Evolutionary conservation across 202 grass and related monocot genomes (phyloP), one percentile per base, ranked within the genome.

Genomic region (Schoenoplectus triqueter): DNA sequence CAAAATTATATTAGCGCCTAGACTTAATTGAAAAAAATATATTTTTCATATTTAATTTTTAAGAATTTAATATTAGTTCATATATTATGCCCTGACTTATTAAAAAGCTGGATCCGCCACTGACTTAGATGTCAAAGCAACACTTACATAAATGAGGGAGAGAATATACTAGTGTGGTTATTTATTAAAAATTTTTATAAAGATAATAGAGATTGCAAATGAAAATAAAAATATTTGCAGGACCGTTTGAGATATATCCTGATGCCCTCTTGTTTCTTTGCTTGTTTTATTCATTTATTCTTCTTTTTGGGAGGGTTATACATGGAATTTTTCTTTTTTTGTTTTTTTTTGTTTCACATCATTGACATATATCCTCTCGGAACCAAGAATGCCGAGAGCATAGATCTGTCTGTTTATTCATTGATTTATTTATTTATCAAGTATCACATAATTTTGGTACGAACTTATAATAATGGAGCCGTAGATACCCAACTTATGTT

Each of bases 401-500:
- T 75, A 52, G 18, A 22, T 74, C 17, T 52, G 18, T 74, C 7
- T 51, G 7, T 49, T 8, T 73, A 54, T 54, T 54, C 1, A 31
- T 31, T 31, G 10, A 42, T 42, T 42, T 13, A 69, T 69, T 75
- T 54, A 75, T 75, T 75, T 54, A 22, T 75, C 49, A 9, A 54
- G 49, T 54, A 76, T 76, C 10, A 39, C 17, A 76, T 39, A 39
- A 76, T 55, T 55, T 54, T 54, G 4, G 2, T 31, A 40, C 10
- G 15, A 75, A 31, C 21, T 56, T 76, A 76, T 59, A 78, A 78
- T 60, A 59, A 44, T 77, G 22, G 11, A 59, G 11, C 73, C 51
- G 57, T 78, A 86, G 31, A 66, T 81, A 64, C 14, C 67, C 80
- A 61, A 61, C 15, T 14, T 65, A 66, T 75, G 64, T 45, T 60